Evolutionary conservation across 306 rosid genomes (phyloP).

Genomic region (Dalbergia cultrata): DNA sequence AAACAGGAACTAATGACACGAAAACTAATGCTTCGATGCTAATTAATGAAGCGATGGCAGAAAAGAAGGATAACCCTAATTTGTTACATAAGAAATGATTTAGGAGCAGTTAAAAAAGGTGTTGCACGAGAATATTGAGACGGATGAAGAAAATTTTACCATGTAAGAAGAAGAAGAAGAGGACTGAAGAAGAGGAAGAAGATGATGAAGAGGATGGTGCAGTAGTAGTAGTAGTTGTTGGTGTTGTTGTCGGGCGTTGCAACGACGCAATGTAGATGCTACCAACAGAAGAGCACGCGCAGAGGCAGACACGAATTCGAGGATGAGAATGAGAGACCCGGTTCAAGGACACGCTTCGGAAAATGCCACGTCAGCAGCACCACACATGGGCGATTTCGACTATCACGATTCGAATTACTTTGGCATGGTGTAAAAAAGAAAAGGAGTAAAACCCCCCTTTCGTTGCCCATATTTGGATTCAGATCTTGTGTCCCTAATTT

Average conservation of each 20-base stretch:
- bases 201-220: background rate
- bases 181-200: background rate
- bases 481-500: too few relatives aligned
- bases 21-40: background rate
- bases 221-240: background rate
- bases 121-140: background rate
- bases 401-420: too few relatives aligned
- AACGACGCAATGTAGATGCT: background rate
- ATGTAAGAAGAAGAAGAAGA: background rate
- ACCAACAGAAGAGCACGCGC: background rate
- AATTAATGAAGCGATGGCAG: too few relatives aligned
- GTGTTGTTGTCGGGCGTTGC: background rate
- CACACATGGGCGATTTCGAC: too few relatives aligned
- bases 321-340: background rate
- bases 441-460: too few relatives aligned
- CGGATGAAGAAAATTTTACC: slow-evolving; percentile 22
- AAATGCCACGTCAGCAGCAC: background rate
- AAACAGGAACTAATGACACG: slow-evolving; percentile 7
- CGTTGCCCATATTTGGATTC: too few relatives aligned
- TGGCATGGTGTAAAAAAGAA: too few relatives aligned
- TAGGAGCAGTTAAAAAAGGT: background rate
- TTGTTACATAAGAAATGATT: background rate
- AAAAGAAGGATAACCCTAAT: slow-evolving; percentile 25
- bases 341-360: background rate
- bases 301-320: slow-evolving; percentile 3